Evolutionary conservation across 2,329 filamentous ascomycete genomes (phyloP).

Genomic region (Basipetospora sp.): DNA sequence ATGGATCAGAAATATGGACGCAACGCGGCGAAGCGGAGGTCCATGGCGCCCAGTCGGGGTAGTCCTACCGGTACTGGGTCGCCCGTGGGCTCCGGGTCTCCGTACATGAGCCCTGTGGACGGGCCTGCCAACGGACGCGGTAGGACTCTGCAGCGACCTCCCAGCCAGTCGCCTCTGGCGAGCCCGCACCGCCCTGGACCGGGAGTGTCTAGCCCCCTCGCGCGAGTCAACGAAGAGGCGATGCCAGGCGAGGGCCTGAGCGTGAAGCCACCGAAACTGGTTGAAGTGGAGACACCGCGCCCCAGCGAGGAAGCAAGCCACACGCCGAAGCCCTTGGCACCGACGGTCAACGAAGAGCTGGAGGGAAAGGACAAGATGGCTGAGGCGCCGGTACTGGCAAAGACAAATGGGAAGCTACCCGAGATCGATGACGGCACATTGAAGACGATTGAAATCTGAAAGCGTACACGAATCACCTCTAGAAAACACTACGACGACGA

Average conservation of each 20-base stretch:
- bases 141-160: conserved; percentile 56
- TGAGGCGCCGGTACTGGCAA: conserved; percentile 15
- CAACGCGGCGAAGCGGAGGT: conserved; percentile 37
- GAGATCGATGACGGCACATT: conserved; percentile 34
- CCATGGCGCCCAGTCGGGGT: conserved; percentile 24
- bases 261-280: conserved; percentile 33
- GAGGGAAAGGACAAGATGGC: conserved; percentile 25
- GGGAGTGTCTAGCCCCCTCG: conserved; percentile 56
- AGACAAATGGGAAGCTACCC: conserved; percentile 29
- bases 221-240: conserved; percentile 58
- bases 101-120: conserved; percentile 53
- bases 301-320: conserved; percentile 30
- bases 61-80: conserved; percentile 22
- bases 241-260: conserved; percentile 25
- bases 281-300: conserved; percentile 40
- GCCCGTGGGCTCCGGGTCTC: conserved; percentile 32
- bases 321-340: conserved; percentile 18
- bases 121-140: conserved; percentile 47
- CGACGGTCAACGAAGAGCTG: conserved; percentile 17
- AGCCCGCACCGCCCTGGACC: conserved; percentile 52
- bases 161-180: conserved; percentile 44
- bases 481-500: too few species aligned
- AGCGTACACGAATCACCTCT: too few species aligned
- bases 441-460: conserved; percentile 49
- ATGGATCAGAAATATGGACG: conserved; percentile 90